Percentiles rank a stretch among this genome's conserved stretches.
Evolutionary conservation across 2,329 filamentous ascomycete species (phyloP).

Genomic region (Fusarium sp.): DNA sequence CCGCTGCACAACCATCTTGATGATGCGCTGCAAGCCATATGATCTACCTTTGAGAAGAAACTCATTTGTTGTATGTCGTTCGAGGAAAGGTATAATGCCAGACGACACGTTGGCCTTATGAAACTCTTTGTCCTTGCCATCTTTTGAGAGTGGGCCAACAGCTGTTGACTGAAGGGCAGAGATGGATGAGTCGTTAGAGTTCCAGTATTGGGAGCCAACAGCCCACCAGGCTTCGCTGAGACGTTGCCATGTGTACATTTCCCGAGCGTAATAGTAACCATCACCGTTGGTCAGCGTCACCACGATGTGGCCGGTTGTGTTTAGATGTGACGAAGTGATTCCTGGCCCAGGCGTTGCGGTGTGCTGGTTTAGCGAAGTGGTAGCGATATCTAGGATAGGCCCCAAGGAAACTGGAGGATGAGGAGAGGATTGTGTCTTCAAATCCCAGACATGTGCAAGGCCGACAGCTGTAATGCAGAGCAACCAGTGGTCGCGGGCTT

Average conservation of each 20-base stretch:
- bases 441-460: slow-evolving; percentile 92
- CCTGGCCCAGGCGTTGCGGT: slow-evolving; percentile 79
- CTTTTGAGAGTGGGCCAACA: slow-evolving; percentile 64
- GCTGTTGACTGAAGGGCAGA: slow-evolving; percentile 79
- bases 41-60: slow-evolving; percentile 90
- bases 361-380: slow-evolving; percentile 79
- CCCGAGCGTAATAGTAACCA: slow-evolving; percentile 86
- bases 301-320: slow-evolving; percentile 84
- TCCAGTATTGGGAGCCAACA: slow-evolving; percentile 98
- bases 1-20: slow-evolving; percentile 86
- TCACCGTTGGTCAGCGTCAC: slow-evolving; percentile 95
- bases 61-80: slow-evolving; percentile 94
- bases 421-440: slow-evolving; percentile 81
- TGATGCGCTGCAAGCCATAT: slow-evolving; percentile 88
- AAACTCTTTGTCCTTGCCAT: slow-evolving; percentile 56
- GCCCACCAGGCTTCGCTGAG: slow-evolving; percentile 99
- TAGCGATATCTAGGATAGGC: slow-evolving; percentile 87
- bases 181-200: slow-evolving; percentile 91
- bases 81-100: slow-evolving; percentile 90
- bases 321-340: slow-evolving; percentile 90
- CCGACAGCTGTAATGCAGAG: slow-evolving; percentile 89
- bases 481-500: slow-evolving; percentile 88
- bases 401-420: slow-evolving; percentile 91
- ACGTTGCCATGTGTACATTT: slow-evolving; percentile 91
- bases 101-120: slow-evolving; percentile 73